Conservation (phyloP, 2,329 filamentous ascomycete genomes). For the Fusarium globosum region DNA sequence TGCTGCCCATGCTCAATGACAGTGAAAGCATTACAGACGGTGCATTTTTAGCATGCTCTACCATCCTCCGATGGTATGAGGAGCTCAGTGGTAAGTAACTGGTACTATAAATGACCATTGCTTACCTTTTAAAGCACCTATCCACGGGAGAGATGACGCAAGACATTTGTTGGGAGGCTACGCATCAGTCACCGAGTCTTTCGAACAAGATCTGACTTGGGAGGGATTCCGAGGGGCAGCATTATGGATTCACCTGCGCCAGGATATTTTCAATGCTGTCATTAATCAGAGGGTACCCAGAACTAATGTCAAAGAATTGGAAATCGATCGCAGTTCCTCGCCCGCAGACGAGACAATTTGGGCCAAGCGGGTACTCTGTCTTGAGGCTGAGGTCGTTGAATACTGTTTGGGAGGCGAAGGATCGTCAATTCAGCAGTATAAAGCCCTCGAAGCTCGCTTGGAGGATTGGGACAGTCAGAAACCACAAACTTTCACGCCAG, state of each 20-base stretch:
- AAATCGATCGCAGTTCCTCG: background rate
- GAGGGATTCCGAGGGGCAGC: background rate
- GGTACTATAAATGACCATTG: background rate
- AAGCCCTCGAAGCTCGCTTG: background rate
- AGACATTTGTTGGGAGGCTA: background rate
- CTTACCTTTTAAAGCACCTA: background rate
- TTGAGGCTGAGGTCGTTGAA: background rate
- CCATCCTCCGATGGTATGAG: background rate
- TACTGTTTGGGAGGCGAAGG: background rate
- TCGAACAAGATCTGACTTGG: background rate
- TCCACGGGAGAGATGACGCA: background rate
- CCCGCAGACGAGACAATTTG: background rate
- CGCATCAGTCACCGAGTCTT: background rate
- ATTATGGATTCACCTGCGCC: background rate
- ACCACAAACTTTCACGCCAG: background rate
- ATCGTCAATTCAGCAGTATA: background rate
- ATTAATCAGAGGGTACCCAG: background rate
- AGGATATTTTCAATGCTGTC: background rate
- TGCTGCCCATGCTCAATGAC: background rate
- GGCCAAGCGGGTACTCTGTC: background rate
- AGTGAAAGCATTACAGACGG: background rate
- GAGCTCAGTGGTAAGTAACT: background rate
- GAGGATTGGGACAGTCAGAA: background rate
- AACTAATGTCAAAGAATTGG: background rate
- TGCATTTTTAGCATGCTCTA: background rate